Conservation (phyloP, 345 rosid genomes). For the Iberis pinnata region DNA sequence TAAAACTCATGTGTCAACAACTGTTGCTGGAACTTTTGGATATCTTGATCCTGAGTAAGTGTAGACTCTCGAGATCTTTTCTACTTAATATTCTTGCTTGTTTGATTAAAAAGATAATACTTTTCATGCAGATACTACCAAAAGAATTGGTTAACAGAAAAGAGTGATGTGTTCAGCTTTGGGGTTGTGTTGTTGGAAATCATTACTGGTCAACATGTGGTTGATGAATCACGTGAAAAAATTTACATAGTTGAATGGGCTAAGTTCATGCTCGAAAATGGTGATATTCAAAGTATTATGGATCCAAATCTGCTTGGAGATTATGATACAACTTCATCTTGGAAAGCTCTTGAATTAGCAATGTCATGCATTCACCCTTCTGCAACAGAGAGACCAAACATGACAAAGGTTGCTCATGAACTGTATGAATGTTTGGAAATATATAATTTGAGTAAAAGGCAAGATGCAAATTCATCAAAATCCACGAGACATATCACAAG, state of each 20-base stretch:
- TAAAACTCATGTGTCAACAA: constrained; percentile 31
- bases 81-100: too few species aligned
- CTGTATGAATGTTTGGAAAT: constrained; percentile 37
- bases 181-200: constrained; percentile 39
- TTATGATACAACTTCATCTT: constrained; percentile 34
- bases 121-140: constrained; percentile 18
- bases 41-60: constrained; percentile 44
- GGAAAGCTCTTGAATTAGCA: constrained; percentile 44
- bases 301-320: constrained; percentile 34
- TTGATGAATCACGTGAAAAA: background rate
- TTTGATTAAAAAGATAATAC: too few species aligned
- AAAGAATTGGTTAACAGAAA: constrained; percentile 24
- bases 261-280: constrained; percentile 25
- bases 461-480: too few species aligned
- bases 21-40: constrained; percentile 41
- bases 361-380: constrained; percentile 31
- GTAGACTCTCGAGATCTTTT: too few species aligned
- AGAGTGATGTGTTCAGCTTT: constrained; percentile 40
- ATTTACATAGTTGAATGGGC: constrained; percentile 37
- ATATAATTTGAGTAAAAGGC: too few species aligned
- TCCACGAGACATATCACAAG: too few species aligned
- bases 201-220: constrained; percentile 28
- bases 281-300: constrained; percentile 36
- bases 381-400: constrained; percentile 32
- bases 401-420: constrained; percentile 33